These are phyloP conservation scores for Melampsora americana DNA, from an alignment of 1,284 basidiomycete species.

Conservation along the genomic window DNA sequence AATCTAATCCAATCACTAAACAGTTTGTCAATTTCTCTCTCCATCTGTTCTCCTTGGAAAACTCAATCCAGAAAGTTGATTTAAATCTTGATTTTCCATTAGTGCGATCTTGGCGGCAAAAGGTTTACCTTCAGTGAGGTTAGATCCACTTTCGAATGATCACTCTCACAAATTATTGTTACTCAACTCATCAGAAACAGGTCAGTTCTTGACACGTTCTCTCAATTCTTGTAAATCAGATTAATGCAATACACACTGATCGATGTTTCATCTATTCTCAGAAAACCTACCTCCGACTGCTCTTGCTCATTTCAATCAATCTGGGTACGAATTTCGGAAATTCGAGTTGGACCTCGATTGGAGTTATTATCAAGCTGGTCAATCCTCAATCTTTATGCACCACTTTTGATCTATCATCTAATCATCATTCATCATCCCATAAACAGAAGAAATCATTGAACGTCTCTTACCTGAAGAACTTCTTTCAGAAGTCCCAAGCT, in stretches of 20 bases:
- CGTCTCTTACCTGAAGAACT: constrained; percentile 73
- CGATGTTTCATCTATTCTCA: background rate
- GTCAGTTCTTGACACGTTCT: constrained; percentile 3
- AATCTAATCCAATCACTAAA: constrained; percentile 19
- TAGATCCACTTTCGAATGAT: constrained; percentile 28
- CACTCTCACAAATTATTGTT: constrained; percentile 24
- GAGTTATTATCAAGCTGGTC: constrained; percentile 40
- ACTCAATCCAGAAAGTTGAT: background rate
- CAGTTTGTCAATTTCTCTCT: background rate
- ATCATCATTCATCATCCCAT: background rate
- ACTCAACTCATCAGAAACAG: constrained; percentile 26
- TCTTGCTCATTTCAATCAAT: background rate
- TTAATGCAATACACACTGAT: background rate
- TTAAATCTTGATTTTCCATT: background rate
- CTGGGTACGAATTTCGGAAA: background rate
- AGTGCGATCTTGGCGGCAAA: constrained; percentile 31
- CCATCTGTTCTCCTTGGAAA: background rate
- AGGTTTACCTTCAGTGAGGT: constrained; percentile 29
- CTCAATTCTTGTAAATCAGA: background rate
- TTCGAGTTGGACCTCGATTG: constrained; percentile 13
- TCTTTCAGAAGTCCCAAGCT: constrained; percentile 72
- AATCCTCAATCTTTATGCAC: background rate
- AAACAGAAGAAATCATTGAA: constrained; percentile 73
- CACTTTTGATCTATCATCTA: background rate
- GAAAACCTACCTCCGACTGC: constrained; percentile 15